Percentiles rank a stretch among this genome's conserved stretches.
phyloP scores from a whole-genome alignment of 2,329 filamentous ascomycete genomes.

The Aspergillus flavus region DNA sequence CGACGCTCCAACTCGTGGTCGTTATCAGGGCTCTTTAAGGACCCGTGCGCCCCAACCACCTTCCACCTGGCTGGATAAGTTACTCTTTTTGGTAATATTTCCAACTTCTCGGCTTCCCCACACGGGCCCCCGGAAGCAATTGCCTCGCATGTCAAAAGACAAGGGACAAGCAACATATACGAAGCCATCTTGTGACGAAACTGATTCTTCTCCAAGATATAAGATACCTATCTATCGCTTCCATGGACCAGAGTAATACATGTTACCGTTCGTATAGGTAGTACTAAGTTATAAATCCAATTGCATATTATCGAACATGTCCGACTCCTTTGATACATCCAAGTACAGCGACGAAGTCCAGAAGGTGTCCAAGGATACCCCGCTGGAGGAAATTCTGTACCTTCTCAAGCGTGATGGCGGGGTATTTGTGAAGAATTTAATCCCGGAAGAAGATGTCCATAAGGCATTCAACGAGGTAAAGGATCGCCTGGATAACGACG shows the following conservation, averaged over 20 bases:
- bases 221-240: background rate
- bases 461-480: conserved; percentile 7
- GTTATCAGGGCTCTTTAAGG: no score
- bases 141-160: no score
- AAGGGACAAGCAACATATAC: no score
- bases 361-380: conserved; percentile 7
- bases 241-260: background rate
- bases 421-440: conserved; percentile 9
- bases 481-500: background rate
- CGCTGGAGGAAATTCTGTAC: conserved; percentile 3
- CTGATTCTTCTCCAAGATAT: background rate
- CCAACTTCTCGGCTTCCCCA: background rate
- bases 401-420: conserved; percentile 12
- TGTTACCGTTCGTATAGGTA: background rate
- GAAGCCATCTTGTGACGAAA: no score
- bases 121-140: no score
- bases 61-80: background rate
- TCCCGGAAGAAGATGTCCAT: background rate
- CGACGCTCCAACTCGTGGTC: no score
- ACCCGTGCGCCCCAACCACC: background rate
- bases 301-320: background rate
- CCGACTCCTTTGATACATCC: background rate
- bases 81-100: background rate
- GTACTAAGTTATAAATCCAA: background rate
- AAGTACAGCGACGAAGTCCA: conserved; percentile 4